A percentile compares a stretch with the other conserved stretches of the same genome.
phyloP scores from a whole-genome alignment of 2,329 filamentous ascomycete species.

The Aspergillus costaricaensis region DNA sequence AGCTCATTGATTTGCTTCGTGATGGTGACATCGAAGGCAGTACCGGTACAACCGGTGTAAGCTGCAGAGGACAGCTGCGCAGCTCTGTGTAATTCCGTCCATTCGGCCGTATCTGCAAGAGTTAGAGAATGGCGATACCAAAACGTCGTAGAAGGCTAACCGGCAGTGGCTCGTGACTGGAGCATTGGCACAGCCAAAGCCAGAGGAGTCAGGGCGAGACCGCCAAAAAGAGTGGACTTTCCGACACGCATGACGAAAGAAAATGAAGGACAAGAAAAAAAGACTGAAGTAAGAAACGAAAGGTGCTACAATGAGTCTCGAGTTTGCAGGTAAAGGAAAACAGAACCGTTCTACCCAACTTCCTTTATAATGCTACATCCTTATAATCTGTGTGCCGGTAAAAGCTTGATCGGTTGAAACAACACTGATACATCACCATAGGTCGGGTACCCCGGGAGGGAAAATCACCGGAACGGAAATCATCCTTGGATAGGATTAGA shows the following conservation, averaged over 20 bases:
- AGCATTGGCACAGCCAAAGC: neutral
- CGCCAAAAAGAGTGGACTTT: neutral
- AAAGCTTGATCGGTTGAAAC: neutral
- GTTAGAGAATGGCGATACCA: neutral
- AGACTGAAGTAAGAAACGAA: neutral
- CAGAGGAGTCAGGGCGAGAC: neutral
- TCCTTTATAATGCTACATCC: neutral
- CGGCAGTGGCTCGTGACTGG: neutral
- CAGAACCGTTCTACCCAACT: neutral
- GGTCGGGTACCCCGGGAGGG: neutral
- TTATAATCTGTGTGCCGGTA: neutral
- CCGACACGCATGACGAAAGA: neutral
- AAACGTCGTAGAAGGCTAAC: neutral
- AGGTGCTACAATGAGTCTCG: neutral
- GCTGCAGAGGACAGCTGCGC: constrained; percentile 35
- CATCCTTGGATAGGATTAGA: neutral
- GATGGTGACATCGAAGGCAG: constrained; percentile 34
- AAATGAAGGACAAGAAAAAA: neutral
- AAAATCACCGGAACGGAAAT: neutral
- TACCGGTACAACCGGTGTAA: constrained; percentile 29
- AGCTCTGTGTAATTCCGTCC: constrained; percentile 26
- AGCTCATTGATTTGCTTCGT: constrained; percentile 29
- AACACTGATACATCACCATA: neutral
- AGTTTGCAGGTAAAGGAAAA: neutral
- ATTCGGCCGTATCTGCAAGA: constrained; percentile 20